These are phyloP conservation scores for Auricularia auricula-judae DNA, from an alignment of 768 basidiomycete species.

Conservation along the genomic window DNA sequence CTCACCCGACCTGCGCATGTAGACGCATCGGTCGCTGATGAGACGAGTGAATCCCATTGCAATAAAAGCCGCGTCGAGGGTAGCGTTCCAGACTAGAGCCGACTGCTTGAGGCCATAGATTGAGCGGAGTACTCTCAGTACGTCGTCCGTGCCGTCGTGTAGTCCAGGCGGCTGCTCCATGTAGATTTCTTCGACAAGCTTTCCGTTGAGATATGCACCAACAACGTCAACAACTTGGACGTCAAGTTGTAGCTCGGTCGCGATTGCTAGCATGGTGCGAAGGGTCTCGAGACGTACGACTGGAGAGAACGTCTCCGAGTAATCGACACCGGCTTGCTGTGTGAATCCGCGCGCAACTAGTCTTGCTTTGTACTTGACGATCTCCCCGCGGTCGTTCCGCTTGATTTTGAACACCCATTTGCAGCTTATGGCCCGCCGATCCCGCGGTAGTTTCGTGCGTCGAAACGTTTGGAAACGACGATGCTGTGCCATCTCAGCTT, in stretches of 20 bases:
- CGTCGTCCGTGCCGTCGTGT: conserved; percentile 3
- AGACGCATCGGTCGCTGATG: conserved; percentile 8
- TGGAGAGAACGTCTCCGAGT: conserved; percentile 5
- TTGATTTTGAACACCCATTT: conserved; percentile 1
- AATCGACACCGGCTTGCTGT: conserved; percentile 4
- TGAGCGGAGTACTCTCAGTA: not conserved
- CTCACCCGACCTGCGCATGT: not conserved
- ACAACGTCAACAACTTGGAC: conserved; percentile 21
- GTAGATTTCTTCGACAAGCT: conserved; percentile 22
- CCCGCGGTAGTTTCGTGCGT: conserved; percentile 1
- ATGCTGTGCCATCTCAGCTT: conserved; percentile 14
- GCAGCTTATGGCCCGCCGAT: not conserved
- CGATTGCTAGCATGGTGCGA: not conserved
- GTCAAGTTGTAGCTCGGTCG: conserved; percentile 14
- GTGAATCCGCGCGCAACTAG: conserved; percentile 4
- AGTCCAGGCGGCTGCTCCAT: conserved; percentile 21
- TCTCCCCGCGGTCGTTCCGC: not conserved
- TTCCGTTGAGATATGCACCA: conserved; percentile 20
- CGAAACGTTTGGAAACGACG: conserved; percentile 14
- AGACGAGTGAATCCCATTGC: conserved; percentile 8
- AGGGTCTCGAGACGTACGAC: conserved; percentile 1
- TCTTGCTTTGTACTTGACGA: conserved; percentile 6
- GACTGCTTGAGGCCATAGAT: conserved; percentile 11
- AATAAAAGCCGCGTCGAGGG: conserved; percentile 5
- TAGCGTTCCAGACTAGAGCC: conserved; percentile 7